Evolutionary conservation across 2,329 filamentous ascomycete genomes (phyloP).

Genomic region (Incumbomyces lentus): DNA sequence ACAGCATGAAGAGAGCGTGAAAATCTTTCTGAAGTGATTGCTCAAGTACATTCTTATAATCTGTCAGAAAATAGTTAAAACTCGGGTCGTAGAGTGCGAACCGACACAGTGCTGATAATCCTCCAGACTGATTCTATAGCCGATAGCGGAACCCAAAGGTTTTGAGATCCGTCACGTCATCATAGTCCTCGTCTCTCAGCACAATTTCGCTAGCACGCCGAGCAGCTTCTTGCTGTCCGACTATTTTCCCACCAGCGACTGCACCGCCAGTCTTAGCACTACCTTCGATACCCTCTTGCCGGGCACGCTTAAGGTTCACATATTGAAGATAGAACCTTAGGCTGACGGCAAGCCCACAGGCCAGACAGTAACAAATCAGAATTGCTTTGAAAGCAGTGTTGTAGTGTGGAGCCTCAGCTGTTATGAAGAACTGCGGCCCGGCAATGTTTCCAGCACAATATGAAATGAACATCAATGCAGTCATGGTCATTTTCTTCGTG

Average conservation of each 20-base stretch:
- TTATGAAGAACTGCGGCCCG: constrained; percentile 46
- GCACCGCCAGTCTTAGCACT: constrained; percentile 15
- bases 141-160: constrained; percentile 49
- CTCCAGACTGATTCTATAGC: too few species aligned
- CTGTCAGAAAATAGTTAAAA: too few species aligned
- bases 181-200: constrained; percentile 39
- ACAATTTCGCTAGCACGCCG: constrained; percentile 19
- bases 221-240: too few species aligned
- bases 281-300: constrained; percentile 34
- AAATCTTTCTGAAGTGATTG: too few species aligned
- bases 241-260: background rate
- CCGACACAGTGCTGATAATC: too few species aligned
- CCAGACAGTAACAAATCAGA: constrained; percentile 46
- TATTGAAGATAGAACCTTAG: constrained; percentile 32
- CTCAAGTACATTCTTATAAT: too few species aligned
- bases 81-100: too few species aligned
- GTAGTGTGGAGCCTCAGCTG: constrained; percentile 42
- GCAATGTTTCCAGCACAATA: constrained; percentile 49
- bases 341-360: too few species aligned
- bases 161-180: constrained; percentile 52
- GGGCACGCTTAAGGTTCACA: constrained; percentile 32
- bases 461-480: constrained; percentile 44
- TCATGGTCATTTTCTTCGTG: constrained; percentile 52
- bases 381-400: constrained; percentile 29
- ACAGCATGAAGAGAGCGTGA: too few species aligned